These are phyloP conservation scores for Cystobasidiopsis lactophilus DNA, from an alignment of 768 basidiomycete species.

Conservation along the genomic window DNA sequence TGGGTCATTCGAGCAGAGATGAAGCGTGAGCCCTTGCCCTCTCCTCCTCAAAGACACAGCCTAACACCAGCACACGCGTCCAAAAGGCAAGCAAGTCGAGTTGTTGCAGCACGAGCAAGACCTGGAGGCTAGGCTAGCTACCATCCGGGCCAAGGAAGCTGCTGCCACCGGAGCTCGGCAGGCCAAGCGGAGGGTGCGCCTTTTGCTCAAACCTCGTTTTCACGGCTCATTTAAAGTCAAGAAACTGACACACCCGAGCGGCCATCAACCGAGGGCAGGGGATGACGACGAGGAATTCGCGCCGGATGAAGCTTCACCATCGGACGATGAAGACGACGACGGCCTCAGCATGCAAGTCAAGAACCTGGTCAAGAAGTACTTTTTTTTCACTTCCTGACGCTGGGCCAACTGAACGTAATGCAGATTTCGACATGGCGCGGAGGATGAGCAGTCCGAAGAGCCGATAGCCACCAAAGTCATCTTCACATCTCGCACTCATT, in stretches of 20 bases:
- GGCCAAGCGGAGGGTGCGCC: too few species aligned
- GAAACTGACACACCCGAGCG: too few species aligned
- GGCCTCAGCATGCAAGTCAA: conserved; percentile 57
- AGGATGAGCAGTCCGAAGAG: conserved; percentile 20
- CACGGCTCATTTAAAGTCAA: too few species aligned
- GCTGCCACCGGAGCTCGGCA: conserved; percentile 28
- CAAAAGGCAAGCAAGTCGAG: conserved; percentile 26
- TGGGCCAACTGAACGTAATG: background rate
- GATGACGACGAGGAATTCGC: conserved; percentile 47
- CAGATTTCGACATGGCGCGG: background rate
- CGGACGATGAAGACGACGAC: conserved; percentile 24
- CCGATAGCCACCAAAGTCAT: conserved; percentile 33
- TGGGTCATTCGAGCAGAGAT: conserved; percentile 59
- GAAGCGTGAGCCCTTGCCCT: conserved; percentile 31
- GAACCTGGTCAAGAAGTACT: conserved; percentile 57
- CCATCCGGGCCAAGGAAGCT: conserved; percentile 37
- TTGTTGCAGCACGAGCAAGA: conserved; percentile 46
- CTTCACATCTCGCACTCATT: conserved; percentile 88
- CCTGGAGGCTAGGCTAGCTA: conserved; percentile 37
- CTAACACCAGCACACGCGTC: background rate
- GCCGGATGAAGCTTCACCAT: conserved; percentile 31
- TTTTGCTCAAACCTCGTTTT: too few species aligned
- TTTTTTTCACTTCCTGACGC: conserved; percentile 16
- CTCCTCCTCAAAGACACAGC: background rate
- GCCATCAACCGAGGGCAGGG: conserved; percentile 23